These are phyloP conservation scores for Striga hermonthica DNA, from an alignment of 305 asterid species.

Conservation along the genomic window DNA sequence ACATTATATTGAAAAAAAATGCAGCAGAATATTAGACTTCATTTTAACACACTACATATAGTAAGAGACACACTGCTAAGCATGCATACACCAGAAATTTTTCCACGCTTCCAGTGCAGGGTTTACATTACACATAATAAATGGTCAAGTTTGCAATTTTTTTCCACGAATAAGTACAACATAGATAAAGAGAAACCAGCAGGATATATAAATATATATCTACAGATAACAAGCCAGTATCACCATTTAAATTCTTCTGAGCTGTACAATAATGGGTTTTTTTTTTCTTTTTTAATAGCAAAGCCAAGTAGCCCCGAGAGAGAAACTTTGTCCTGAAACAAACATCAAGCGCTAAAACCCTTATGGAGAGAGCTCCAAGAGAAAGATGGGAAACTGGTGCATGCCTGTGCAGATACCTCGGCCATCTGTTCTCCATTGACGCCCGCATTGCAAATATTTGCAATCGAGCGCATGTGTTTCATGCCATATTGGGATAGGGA, in stretches of 20 bases:
- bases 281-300: not conserved
- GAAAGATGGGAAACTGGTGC: slow-evolving; percentile 57
- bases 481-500: slow-evolving; percentile 93
- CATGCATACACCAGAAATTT: too few species aligned
- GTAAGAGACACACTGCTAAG: too few species aligned
- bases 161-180: not conserved
- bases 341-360: slow-evolving; percentile 79
- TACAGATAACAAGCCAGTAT: not conserved
- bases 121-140: too few species aligned
- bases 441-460: slow-evolving; percentile 84
- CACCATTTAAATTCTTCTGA: slow-evolving; percentile 9
- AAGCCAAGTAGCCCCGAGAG: not conserved
- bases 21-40: too few species aligned
- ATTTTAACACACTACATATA: too few species aligned
- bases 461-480: slow-evolving; percentile 95
- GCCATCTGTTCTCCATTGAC: slow-evolving; percentile 63
- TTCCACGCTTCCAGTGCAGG: too few species aligned
- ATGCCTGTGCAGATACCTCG: slow-evolving; percentile 77
- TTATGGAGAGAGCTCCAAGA: slow-evolving; percentile 76
- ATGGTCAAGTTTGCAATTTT: not conserved
- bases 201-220: not conserved
- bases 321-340: not conserved
- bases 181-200: slow-evolving; percentile 1
- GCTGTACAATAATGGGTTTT: slow-evolving; percentile 25
- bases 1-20: too few species aligned